These are phyloP conservation scores for Populus ilicifolia DNA, from an alignment of 345 rosid species.

Conservation along the genomic window DNA sequence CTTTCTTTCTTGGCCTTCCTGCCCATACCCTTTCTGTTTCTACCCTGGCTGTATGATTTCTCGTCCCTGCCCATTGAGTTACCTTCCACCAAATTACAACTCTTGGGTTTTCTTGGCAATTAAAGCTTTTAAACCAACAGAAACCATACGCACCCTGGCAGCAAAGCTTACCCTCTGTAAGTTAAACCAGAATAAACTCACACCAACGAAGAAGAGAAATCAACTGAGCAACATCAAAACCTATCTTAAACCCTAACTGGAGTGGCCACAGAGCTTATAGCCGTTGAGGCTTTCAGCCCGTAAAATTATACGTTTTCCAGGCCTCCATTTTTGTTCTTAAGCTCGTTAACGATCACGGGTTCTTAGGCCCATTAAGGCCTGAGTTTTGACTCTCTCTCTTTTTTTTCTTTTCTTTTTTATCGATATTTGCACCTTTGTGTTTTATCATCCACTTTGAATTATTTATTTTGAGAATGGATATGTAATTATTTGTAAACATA, in stretches of 20 bases:
- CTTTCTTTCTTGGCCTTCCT: slow-evolving; percentile 48
- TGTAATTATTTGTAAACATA: too few species aligned
- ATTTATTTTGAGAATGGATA: not conserved
- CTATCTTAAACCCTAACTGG: slow-evolving; percentile 9
- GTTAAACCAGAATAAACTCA: not conserved
- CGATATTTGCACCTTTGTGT: too few species aligned
- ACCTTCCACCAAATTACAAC: slow-evolving; percentile 24
- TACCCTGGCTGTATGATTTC: slow-evolving; percentile 37
- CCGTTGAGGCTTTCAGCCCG: not conserved
- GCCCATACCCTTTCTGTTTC: slow-evolving; percentile 39
- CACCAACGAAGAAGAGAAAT: not conserved
- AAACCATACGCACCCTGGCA: slow-evolving; percentile 34
- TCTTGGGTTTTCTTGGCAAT: slow-evolving; percentile 29
- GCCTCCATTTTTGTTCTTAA: not conserved
- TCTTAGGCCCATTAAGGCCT: not conserved
- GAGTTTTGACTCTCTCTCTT: not conserved
- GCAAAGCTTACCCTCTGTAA: not conserved
- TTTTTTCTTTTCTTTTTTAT: too few species aligned
- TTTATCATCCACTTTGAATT: not conserved
- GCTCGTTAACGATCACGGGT: not conserved
- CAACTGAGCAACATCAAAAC: not conserved
- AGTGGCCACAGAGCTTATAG: not conserved
- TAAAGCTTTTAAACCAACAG: slow-evolving; percentile 54
- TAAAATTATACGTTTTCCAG: not conserved
- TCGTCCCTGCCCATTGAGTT: slow-evolving; percentile 50